Percentiles rank a stretch among this genome's conserved stretches.
These are phyloP conservation scores for Ustilago shanxiensis DNA, from an alignment of 1,284 basidiomycete genomes.

Conservation along the genomic window DNA sequence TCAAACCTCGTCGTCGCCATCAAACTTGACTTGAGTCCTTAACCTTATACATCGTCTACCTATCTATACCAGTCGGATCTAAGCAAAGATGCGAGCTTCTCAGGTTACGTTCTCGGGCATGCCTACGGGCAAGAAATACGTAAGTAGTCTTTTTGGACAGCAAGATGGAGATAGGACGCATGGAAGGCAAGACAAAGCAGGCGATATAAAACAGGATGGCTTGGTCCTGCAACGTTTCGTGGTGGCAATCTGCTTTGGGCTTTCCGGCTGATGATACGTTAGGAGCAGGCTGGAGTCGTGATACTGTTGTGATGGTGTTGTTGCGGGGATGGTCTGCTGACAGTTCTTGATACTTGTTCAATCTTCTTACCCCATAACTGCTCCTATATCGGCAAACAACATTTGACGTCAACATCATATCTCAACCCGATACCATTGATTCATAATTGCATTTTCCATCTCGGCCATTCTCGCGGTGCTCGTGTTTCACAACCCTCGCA, in stretches of 20 bases:
- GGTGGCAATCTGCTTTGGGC: too few species aligned
- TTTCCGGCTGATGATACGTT: too few species aligned
- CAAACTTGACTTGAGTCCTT: slow-evolving; percentile 4
- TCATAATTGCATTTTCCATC: too few species aligned
- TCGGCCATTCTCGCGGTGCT: too few species aligned
- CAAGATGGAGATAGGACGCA: not conserved
- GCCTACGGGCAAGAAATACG: slow-evolving; percentile 67
- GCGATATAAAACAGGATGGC: not conserved
- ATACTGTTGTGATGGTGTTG: not conserved
- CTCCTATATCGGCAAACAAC: too few species aligned
- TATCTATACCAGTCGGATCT: not conserved
- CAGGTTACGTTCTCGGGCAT: slow-evolving; percentile 57
- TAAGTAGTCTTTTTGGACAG: slow-evolving; percentile 19
- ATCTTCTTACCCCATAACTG: not conserved
- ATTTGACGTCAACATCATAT: too few species aligned
- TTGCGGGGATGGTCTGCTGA: not conserved
- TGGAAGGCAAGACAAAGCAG: not conserved
- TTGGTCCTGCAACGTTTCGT: too few species aligned
- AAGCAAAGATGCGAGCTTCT: slow-evolving; percentile 51
- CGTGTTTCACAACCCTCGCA: too few species aligned
- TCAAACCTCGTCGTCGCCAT: slow-evolving; percentile 6
- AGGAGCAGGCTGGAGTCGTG: not conserved
- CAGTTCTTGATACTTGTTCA: not conserved
- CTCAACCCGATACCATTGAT: too few species aligned
- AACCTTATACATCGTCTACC: slow-evolving; percentile 9